Conservation (phyloP, 352 stramenopile species). For the Phytopythium helicoides region DNA sequence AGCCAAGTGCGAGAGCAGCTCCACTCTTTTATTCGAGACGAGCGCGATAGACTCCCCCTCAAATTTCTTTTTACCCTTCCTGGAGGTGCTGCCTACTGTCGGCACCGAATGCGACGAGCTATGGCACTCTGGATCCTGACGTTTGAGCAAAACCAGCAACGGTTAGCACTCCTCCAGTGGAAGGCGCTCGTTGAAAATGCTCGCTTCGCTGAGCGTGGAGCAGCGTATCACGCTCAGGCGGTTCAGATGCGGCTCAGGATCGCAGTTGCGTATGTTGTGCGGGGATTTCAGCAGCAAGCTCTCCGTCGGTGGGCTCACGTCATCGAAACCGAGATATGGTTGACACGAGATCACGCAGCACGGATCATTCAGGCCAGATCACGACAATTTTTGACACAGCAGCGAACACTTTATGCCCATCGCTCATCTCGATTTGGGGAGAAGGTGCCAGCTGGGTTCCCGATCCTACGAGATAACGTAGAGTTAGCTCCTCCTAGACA, state of each 20-base stretch:
- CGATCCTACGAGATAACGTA: constrained; percentile 43
- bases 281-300: constrained; percentile 60
- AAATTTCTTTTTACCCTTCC: constrained; percentile 83
- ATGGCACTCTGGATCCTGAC: constrained; percentile 68
- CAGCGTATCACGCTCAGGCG: constrained; percentile 59
- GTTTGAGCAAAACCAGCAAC: constrained; percentile 77
- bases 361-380: constrained; percentile 54
- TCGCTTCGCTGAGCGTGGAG: constrained; percentile 50
- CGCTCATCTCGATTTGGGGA: constrained; percentile 33
- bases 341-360: constrained; percentile 42
- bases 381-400: constrained; percentile 32
- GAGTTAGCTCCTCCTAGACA: constrained; percentile 39
- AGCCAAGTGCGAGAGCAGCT: constrained; percentile 33
- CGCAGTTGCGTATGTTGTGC: constrained; percentile 67
- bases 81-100: constrained; percentile 70
- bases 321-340: constrained; percentile 60
- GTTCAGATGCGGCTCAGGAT: constrained; percentile 56
- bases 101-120: constrained; percentile 62
- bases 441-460: constrained; percentile 5
- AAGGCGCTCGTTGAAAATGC: constrained; percentile 70
- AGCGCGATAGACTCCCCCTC: constrained; percentile 63
- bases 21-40: constrained; percentile 47
- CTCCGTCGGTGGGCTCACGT: constrained; percentile 52
- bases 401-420: constrained; percentile 42
- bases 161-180: constrained; percentile 74